Percentiles rank a stretch among this genome's conserved stretches.
These are phyloP conservation scores for Pseudocercospora crystallina DNA, from an alignment of 2,329 filamentous ascomycete genomes.

Conservation along the genomic window DNA sequence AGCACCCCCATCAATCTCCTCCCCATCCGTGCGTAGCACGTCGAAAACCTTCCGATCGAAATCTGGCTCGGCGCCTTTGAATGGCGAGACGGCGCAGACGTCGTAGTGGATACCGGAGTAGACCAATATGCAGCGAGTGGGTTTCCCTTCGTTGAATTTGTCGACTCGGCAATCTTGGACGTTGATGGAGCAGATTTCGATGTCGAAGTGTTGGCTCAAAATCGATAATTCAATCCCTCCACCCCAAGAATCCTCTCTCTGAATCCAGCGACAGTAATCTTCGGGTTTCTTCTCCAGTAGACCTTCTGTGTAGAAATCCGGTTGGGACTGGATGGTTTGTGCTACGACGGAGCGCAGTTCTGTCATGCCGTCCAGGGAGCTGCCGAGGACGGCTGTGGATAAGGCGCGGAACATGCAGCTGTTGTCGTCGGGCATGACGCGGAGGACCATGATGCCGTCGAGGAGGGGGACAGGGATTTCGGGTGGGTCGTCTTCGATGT, in stretches of 20 bases:
- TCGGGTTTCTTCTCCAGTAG: slow-evolving; percentile 70
- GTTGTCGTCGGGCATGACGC: slow-evolving; percentile 97
- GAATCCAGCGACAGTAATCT: slow-evolving; percentile 80
- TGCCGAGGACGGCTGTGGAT: slow-evolving; percentile 71
- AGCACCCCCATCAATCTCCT: slow-evolving; percentile 52
- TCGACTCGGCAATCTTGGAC: slow-evolving; percentile 69
- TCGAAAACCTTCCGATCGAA: slow-evolving; percentile 78
- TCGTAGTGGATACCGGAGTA: slow-evolving; percentile 96
- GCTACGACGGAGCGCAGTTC: slow-evolving; percentile 77
- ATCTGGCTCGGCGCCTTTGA: slow-evolving; percentile 64
- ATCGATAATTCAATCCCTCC: slow-evolving; percentile 88
- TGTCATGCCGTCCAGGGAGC: slow-evolving; percentile 63
- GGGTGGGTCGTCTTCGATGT: slow-evolving; percentile 58
- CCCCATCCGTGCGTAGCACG: slow-evolving; percentile 36
- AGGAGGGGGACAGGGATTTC: slow-evolving; percentile 59
- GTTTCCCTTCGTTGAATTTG: slow-evolving; percentile 73
- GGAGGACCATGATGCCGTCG: slow-evolving; percentile 64
- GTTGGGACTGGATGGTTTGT: slow-evolving; percentile 71
- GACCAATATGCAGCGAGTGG: slow-evolving; percentile 72
- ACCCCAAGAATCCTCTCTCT: slow-evolving; percentile 80
- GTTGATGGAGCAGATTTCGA: slow-evolving; percentile 83
- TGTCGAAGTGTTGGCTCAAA: slow-evolving; percentile 76
- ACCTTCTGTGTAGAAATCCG: slow-evolving; percentile 70
- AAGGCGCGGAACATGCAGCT: slow-evolving; percentile 91
- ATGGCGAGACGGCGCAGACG: slow-evolving; percentile 73